Percentiles rank a stretch among this genome's conserved stretches.
Conservation (phyloP, 78 protist species). For the Tieghemostelium lacteum region DNA sequence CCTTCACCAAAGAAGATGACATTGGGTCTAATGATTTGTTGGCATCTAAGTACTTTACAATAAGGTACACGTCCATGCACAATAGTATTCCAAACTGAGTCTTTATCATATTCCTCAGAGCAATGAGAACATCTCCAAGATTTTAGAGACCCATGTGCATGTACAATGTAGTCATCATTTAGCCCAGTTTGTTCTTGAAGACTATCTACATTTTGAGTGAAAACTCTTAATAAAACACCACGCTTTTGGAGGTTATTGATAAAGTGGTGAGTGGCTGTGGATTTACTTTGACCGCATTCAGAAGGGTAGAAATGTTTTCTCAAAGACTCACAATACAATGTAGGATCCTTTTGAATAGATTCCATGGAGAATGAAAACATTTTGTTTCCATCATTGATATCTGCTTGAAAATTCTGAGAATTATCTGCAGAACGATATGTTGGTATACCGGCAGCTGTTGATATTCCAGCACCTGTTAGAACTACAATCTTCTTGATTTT, state of each 20-base stretch:
- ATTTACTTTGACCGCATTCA: constrained; percentile 13
- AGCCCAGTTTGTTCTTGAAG: constrained; percentile 81
- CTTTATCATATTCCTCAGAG: not conserved
- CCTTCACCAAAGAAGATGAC: constrained; percentile 89
- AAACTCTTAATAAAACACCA: constrained; percentile 65
- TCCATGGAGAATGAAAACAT: constrained; percentile 50
- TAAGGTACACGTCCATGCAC: constrained; percentile 40
- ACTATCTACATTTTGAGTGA: constrained; percentile 86
- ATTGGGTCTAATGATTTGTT: constrained; percentile 38
- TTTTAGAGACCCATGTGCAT: constrained; percentile 87
- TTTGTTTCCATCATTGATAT: not conserved
- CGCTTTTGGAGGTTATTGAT: constrained; percentile 30
- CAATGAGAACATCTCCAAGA: constrained; percentile 64
- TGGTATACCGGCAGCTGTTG: constrained; percentile 83
- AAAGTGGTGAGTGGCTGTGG: constrained; percentile 73
- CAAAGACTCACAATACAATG: not conserved
- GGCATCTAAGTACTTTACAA: constrained; percentile 20
- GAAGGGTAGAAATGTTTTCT: constrained; percentile 65
- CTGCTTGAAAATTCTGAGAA: not conserved
- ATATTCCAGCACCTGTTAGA: constrained; percentile 85
- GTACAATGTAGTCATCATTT: constrained; percentile 41
- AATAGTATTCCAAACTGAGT: constrained; percentile 44
- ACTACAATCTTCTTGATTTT: constrained; percentile 49
- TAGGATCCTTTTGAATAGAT: constrained; percentile 9
- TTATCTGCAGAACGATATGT: constrained; percentile 34